Base-by-base conservation (phyloP, 2,329 filamentous ascomycete genomes). In the Teratosphaeria viscida region DNA sequence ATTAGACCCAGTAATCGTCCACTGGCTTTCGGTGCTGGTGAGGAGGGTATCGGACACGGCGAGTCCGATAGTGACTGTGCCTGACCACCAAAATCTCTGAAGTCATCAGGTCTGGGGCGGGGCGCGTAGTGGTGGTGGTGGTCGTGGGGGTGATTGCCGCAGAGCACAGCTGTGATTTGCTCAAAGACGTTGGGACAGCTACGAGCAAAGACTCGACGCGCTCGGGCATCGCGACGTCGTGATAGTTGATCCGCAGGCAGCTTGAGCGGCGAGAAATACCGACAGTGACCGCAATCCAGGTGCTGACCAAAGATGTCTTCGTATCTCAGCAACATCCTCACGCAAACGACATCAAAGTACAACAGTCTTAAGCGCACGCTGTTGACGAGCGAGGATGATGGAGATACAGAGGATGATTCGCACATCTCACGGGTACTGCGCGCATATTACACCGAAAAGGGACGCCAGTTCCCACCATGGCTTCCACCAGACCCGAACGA, bases 401-500 rank as follows among this genome's bases (percentile, higher is more conserved):
- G 79, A 68, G 78, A 81, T 71, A 80, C 78, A 57, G 78, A 95
- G 75, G 92, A 97, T 77, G 90, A 95, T 77, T 95, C 91, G 2
- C 91, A 97, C 78, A 88, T 97, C 70, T 95, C 90, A 76, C 89
- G 94, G 68, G 91, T 95, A 39, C 84, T 99, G 29, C 88, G 94
- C 68, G 87, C 85, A 67, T 96, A 97, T 81, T 97, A 99, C 80
- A 84, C 80, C 57, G 92, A 97, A 74, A 94, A 95, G 71, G 89
- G 87, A 66, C 85, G 86, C 26, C 81, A 85, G 1, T 88, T 92
- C 63, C 94, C 94, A 0, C 76, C 80, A 66, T 97, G 94, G 92
- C 85, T 97, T 7, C 90, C 92, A 7, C 86, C 89, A 5, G 90
- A 96, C 73, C 92, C 90, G n/a, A 92, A 90, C 85, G 52, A 80